phyloP scores from a whole-genome alignment of 202 grass and related monocot species.

The Brachypodium distachyon region DNA sequence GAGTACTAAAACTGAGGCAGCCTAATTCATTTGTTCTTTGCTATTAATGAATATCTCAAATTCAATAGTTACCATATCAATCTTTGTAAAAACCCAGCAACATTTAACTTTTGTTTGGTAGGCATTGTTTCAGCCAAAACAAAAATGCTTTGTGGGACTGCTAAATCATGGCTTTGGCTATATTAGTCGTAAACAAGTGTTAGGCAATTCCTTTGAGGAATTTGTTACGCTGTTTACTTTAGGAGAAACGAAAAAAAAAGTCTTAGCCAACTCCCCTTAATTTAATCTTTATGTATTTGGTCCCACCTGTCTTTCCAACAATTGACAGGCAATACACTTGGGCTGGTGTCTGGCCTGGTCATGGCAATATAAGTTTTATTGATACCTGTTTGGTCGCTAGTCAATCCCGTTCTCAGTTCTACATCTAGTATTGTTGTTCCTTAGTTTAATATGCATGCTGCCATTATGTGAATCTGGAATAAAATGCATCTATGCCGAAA shows the following conservation, averaged over 20 bases:
- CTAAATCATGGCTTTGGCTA: background rate
- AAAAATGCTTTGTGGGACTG: background rate
- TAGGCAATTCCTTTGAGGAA: background rate
- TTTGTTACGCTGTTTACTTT: too few species aligned
- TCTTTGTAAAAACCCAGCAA: background rate
- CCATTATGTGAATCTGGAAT: background rate
- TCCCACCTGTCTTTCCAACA: background rate
- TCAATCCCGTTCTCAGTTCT: background rate
- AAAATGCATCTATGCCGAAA: background rate
- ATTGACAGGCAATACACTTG: background rate
- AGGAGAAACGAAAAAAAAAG: too few species aligned
- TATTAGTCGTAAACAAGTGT: background rate
- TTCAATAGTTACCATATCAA: background rate
- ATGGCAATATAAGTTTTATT: background rate
- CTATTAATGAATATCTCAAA: background rate
- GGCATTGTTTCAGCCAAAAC: background rate
- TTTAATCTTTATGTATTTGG: constrained; percentile 7
- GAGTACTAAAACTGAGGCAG: background rate
- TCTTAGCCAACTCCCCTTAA: background rate
- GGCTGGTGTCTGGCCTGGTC: background rate
- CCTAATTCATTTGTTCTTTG: background rate
- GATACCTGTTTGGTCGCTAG: background rate
- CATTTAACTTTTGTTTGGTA: background rate
- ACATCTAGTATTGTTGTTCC: constrained; percentile 4
- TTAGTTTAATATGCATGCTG: background rate